Base-by-base conservation (phyloP, 495 filamentous ascomycete species). In the Diplogelasinospora grovesii region DNA sequence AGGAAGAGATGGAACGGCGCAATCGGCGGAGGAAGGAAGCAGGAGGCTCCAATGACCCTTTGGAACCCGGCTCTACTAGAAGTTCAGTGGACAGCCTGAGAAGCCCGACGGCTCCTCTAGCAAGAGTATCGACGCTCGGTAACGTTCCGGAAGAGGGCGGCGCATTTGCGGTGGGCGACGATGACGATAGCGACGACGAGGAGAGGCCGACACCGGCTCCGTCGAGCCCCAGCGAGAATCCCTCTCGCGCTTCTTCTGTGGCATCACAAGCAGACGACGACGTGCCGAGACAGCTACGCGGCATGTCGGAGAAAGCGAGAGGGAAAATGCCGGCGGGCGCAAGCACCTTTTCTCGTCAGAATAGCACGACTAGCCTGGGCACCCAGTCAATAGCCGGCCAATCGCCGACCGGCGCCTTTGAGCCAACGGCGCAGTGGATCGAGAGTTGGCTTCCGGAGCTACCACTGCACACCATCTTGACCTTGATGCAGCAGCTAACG, bases 271-370 rank as follows among this genome's bases (percentile, higher is more conserved):
- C 25, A 1, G 64, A 76, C 1, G 92, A 94, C 41, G 81, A 84
- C 18, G 76, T 95, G 8, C 86, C 89, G n/a, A 67, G 81, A 23
- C 90, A 96, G 52, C 57, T 93, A n/a, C 78, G 87, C 33, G 90
- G 88, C 33, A 99, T 97, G 88, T 95, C 90, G 8, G 92, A 99
- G 60, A 99, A 97, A 56, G 93, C 92, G 19, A 70, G 92, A 34
- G 92, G 92, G 6, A 99, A 99, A 59, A 86, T 92, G 78, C 93
- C 93, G n/a, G 88, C 85, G 8, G 83, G 86, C 3, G 74, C 85
- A 26, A 73, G 75, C 8, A 76, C 75, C 11, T 96, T 98, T 57
- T 95, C 89, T 3, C 73, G 93, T 6, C 92, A 96, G 55, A 92
- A 89, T 53, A 95, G 87, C 60, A 89, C 81, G 33, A 85, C 87